Evolutionary conservation across 108 stramenopile genomes (phyloP).

Genomic region (Nannochloropsis oceanica): DNA sequence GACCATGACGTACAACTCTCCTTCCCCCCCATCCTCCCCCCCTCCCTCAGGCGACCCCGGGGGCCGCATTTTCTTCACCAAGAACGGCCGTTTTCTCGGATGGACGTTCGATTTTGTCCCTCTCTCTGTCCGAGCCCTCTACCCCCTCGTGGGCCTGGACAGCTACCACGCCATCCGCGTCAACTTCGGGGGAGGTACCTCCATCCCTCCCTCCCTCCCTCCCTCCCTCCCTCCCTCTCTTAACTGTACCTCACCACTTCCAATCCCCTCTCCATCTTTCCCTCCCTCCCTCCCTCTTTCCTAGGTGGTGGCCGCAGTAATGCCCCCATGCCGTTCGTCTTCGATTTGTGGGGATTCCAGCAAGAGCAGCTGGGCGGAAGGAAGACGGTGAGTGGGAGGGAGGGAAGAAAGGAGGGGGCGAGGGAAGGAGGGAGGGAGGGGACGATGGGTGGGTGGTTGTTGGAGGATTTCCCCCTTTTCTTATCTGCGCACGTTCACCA

Average conservation of each 20-base stretch:
- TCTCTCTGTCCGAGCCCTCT: background rate
- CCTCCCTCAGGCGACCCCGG: background rate
- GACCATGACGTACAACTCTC: background rate
- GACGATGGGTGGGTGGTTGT: too few relatives aligned
- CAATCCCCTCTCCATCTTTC: background rate
- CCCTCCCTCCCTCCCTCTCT: background rate
- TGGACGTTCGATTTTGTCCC: background rate
- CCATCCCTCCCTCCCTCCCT: background rate
- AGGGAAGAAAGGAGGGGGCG: too few relatives aligned
- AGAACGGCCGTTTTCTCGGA: constrained; percentile 2
- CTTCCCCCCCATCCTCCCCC: background rate
- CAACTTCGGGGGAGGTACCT: background rate
- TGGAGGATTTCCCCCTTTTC: too few relatives aligned
- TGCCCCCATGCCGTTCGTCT: background rate
- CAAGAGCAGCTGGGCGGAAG: background rate
- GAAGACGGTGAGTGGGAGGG: background rate
- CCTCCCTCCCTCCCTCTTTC: background rate
- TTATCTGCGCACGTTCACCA: too few relatives aligned
- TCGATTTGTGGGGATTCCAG: background rate
- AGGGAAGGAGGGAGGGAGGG: too few relatives aligned
- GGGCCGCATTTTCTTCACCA: constrained; percentile 5
- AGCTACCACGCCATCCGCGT: background rate
- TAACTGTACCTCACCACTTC: background rate
- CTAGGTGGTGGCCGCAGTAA: background rate
- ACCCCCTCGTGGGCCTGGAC: constrained; percentile 3